Conservation (phyloP, 2,329 filamentous ascomycete species). For the Fusarium sp. region DNA sequence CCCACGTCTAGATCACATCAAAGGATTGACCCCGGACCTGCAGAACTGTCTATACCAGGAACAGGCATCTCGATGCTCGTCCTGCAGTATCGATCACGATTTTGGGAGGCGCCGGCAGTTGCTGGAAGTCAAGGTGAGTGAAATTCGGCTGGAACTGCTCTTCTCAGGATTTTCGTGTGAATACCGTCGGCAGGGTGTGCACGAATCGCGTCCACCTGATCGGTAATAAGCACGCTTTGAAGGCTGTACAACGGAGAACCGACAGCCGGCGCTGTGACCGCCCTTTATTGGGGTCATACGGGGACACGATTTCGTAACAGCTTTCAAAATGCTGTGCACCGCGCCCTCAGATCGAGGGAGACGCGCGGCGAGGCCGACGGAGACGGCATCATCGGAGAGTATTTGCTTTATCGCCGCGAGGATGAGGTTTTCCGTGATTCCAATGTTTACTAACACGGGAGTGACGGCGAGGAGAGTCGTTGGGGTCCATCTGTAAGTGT, state of each 20-base stretch:
- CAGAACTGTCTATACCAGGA: conserved; percentile 18
- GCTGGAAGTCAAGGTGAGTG: neutral
- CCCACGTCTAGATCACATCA: conserved; percentile 17
- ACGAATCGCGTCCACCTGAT: conserved; percentile 4
- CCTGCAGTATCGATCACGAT: conserved; percentile 9
- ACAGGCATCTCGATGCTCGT: neutral
- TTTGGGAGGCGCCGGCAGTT: conserved; percentile 5
- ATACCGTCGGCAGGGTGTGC: neutral
- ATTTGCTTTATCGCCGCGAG: neutral
- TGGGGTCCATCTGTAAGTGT: neutral
- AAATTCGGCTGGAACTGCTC: conserved; percentile 19
- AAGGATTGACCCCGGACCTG: conserved; percentile 24
- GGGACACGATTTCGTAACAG: conserved; percentile 4
- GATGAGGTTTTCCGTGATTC: neutral
- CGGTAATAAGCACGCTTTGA: neutral
- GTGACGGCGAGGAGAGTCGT: neutral
- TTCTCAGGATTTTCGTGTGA: neutral
- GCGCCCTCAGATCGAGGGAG: neutral
- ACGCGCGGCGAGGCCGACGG: neutral
- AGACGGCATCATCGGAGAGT: neutral
- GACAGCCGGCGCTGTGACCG: neutral
- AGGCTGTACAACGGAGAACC: neutral
- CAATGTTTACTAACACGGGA: neutral
- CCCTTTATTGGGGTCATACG: neutral
- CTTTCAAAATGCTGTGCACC: neutral